Evolutionary conservation across 2,329 filamentous ascomycete genomes (phyloP).

Genomic region (Diaporthe citriasiana): DNA sequence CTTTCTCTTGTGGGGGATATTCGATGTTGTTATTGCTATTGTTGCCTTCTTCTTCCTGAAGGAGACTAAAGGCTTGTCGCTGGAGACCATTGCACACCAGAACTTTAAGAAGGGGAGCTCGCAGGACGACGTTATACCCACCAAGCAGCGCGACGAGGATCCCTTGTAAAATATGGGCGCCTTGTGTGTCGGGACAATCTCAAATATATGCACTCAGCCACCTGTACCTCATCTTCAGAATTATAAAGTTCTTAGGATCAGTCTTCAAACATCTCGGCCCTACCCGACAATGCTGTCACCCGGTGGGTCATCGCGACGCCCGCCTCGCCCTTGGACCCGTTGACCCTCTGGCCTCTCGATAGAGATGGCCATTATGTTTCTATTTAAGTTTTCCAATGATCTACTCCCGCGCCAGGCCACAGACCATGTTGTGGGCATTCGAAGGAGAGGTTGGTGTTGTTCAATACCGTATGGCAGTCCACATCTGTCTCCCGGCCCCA

Average conservation of each 20-base stretch:
- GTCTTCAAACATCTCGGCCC: background rate
- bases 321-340: background rate
- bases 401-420: background rate
- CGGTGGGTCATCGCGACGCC: no score
- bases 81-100: constrained; percentile 67
- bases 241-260: background rate
- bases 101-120: constrained; percentile 46
- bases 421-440: background rate
- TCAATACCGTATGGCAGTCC: no score
- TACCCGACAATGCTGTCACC: background rate
- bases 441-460: background rate
- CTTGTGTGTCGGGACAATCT: no score
- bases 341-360: background rate
- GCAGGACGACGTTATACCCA: constrained; percentile 34
- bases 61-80: constrained; percentile 77
- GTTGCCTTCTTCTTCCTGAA: constrained; percentile 70
- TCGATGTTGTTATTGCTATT: constrained; percentile 57
- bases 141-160: constrained; percentile 35
- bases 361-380: background rate
- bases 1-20: constrained; percentile 62
- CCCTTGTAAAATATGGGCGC: background rate
- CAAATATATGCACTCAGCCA: background rate
- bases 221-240: background rate
- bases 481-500: background rate
- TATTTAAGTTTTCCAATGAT: background rate